phyloP scores from a whole-genome alignment of 441 rosid genomes.

The Bruguiera hainesii region DNA sequence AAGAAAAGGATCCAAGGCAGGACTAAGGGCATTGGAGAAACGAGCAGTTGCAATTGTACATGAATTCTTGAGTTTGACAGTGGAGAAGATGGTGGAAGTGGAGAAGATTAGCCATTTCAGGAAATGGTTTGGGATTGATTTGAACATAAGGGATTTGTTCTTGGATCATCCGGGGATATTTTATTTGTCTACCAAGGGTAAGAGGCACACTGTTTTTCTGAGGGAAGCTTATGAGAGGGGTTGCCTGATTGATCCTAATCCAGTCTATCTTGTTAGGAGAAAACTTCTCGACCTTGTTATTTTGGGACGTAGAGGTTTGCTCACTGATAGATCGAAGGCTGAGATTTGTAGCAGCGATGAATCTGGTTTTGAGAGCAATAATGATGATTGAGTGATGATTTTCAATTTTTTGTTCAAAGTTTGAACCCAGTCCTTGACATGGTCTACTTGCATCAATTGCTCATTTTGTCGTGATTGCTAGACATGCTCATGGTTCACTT shows the following conservation, averaged over 20 bases:
- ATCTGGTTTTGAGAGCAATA: too few relatives aligned
- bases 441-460: too few relatives aligned
- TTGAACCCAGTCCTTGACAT: too few relatives aligned
- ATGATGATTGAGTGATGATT: too few relatives aligned
- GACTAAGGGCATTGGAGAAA: conserved; percentile 53
- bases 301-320: conserved; percentile 53
- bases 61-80: conserved; percentile 73
- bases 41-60: conserved; percentile 69
- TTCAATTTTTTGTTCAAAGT: too few relatives aligned
- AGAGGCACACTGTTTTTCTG: conserved; percentile 71
- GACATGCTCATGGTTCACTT: too few relatives aligned
- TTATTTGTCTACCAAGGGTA: conserved; percentile 78
- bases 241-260: conserved; percentile 53
- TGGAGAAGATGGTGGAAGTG: conserved; percentile 88
- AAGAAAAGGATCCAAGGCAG: conserved; percentile 42
- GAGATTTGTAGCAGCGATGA: too few relatives aligned
- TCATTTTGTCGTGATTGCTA: too few relatives aligned
- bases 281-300: conserved; percentile 80
- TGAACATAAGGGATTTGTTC: conserved; percentile 75
- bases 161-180: conserved; percentile 88
- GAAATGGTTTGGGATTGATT: conserved; percentile 63
- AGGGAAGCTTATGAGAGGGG: conserved; percentile 87
- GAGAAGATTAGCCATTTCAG: conserved; percentile 89
- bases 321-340: neutral
- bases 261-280: conserved; percentile 62